Percentiles rank a stretch among this genome's conserved stretches.
phyloP scores from a whole-genome alignment of 768 basidiomycete genomes.

The Coprinopsis sp. region DNA sequence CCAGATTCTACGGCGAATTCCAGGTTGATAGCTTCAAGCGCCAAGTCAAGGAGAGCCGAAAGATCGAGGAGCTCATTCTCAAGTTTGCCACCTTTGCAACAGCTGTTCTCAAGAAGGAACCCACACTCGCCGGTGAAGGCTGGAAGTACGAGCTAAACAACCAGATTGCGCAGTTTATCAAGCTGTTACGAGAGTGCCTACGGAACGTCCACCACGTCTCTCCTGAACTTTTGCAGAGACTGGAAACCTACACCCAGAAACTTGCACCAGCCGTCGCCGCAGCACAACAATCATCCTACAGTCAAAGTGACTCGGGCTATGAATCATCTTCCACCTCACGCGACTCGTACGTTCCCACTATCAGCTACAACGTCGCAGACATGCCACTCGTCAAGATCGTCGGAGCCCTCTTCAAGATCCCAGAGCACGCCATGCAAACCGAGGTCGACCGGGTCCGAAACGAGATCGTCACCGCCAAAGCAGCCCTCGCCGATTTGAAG shows the following conservation, averaged over 20 bases:
- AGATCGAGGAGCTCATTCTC: constrained; percentile 95
- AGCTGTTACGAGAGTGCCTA: constrained; percentile 78
- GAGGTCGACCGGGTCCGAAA: constrained; percentile 68
- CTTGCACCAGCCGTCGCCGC: constrained; percentile 56
- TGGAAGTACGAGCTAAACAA: constrained; percentile 94
- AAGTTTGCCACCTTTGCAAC: constrained; percentile 94
- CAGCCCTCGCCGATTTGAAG: constrained; percentile 86
- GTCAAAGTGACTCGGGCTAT: constrained; percentile 60
- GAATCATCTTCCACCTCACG: constrained; percentile 57
- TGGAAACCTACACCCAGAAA: constrained; percentile 83
- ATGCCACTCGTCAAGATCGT: constrained; percentile 75
- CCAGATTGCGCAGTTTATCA: constrained; percentile 87
- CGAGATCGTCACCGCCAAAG: constrained; percentile 73
- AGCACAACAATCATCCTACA: constrained; percentile 9
- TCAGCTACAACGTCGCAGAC: constrained; percentile 53
- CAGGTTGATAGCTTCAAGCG: constrained; percentile 79
- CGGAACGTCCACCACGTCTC: constrained; percentile 70
- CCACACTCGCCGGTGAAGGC: constrained; percentile 72
- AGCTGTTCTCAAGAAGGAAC: constrained; percentile 84
- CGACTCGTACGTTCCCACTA: constrained; percentile 29
- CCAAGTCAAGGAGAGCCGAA: constrained; percentile 93
- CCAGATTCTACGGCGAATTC: constrained; percentile 88
- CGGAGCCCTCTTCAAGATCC: constrained; percentile 69
- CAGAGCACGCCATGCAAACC: constrained; percentile 58
- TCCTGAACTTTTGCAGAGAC: constrained; percentile 72